Evolutionary conservation across 2,329 filamentous ascomycete species (phyloP), one percentile per base, ranked within the genome.

Genomic region (Ophiostoma ips): DNA sequence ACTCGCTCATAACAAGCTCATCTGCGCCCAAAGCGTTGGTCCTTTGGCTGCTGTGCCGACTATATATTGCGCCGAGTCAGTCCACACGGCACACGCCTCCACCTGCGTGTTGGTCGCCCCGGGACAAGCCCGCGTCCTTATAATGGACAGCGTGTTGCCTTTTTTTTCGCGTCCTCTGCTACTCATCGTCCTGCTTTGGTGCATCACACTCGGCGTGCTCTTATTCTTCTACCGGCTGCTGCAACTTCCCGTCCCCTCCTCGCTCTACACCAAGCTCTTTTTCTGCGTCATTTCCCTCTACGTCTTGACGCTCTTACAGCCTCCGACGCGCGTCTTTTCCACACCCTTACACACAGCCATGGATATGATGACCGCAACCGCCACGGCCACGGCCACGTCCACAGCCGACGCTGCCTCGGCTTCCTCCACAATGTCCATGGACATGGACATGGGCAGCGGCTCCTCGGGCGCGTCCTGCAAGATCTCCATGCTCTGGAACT

Each of bases 401-500:
- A 18, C 35, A 18, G 15, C n/a, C n/a, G n/a, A n/a, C n/a, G n/a
- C n/a, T n/a, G n/a, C n/a, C n/a, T n/a, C n/a, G n/a, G n/a, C n/a
- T n/a, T n/a, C n/a, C n/a, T n/a, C n/a, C n/a, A n/a, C n/a, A n/a
- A n/a, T n/a, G n/a, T n/a, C n/a, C 35, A 48, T 43, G 10, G 52
- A 53, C 44, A 60, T 59, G 56, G 58, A 56, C 53, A 64, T 63
- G 61, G 59, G 58, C 31, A 50, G 55, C 35, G 55, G 55, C 55
- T 11, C 50, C 12, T 8, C 24, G 24, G 24, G 24, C n/a, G n/a
- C n/a, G n/a, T n/a, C 24, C 24, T 71, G 68, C 64, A 66, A 69
- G 55, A 69, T 71, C 37, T 67, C 64, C 18, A 88, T 87, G 84
- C 69, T 86, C 37, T 87, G 83, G 82, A 88, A 87, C 64, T 86